Conservation (phyloP, 768 basidiomycete species). For the Amanita rubescens region DNA sequence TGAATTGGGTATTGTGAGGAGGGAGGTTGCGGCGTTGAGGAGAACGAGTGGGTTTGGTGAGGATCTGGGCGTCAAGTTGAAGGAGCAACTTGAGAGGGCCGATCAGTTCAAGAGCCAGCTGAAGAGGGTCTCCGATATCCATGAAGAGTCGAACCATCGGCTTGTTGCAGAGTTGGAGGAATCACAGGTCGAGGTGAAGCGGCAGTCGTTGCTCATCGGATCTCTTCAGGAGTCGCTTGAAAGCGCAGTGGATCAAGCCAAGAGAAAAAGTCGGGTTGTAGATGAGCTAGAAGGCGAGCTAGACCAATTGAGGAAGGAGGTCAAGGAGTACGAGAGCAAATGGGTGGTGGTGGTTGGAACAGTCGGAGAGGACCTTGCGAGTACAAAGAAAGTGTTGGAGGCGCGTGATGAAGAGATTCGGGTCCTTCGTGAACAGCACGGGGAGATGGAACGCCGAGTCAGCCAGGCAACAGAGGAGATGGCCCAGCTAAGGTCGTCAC, state of each 20-base stretch:
- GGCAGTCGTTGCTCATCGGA: background rate
- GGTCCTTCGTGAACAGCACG: background rate
- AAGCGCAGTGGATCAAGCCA: no score
- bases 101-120: background rate
- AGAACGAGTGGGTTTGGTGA: no score
- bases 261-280: no score
- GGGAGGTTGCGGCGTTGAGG: no score
- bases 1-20: background rate
- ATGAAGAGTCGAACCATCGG: background rate
- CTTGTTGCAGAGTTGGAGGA: background rate
- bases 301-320: no score
- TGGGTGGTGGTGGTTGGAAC: no score
- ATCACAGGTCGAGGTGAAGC: background rate
- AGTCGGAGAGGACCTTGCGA: background rate
- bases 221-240: background rate
- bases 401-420: background rate
- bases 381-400: background rate
- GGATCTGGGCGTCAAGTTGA: background rate
- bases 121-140: background rate
- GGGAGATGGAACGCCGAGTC: background rate
- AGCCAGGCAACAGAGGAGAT: no score
- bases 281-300: no score
- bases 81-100: background rate
- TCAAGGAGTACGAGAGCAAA: no score
- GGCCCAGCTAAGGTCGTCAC: no score